Evolutionary conservation across 2,329 filamentous ascomycete species (phyloP).

Genomic region (Talaromyces marneffei): DNA sequence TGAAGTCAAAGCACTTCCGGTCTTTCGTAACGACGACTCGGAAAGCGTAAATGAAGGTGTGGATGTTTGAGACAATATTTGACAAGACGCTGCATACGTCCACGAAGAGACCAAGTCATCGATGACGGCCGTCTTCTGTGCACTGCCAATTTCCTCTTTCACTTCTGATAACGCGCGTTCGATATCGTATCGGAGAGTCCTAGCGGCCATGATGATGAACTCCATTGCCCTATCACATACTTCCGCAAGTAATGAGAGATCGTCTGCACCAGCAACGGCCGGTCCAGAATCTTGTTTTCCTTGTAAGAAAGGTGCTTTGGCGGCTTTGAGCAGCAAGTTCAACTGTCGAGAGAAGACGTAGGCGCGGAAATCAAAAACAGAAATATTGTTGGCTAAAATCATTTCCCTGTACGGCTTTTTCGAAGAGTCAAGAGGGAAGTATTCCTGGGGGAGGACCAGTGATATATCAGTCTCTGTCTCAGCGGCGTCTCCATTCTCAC

Average conservation of each 20-base stretch:
- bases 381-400: constrained; percentile 91
- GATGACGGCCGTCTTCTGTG: constrained; percentile 32
- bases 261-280: constrained; percentile 56
- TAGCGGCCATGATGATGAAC: constrained; percentile 75
- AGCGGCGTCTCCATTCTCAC: constrained; percentile 23
- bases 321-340: constrained; percentile 70
- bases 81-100: constrained; percentile 40
- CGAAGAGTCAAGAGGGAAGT: constrained; percentile 47
- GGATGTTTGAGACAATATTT: constrained; percentile 39
- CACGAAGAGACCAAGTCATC: constrained; percentile 45
- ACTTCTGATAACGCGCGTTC: constrained; percentile 52
- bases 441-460: constrained; percentile 25
- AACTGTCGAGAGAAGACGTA: constrained; percentile 92
- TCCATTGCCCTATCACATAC: constrained; percentile 75
- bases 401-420: constrained; percentile 82
- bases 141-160: constrained; percentile 29
- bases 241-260: constrained; percentile 74
- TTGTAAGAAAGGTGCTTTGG: constrained; percentile 51
- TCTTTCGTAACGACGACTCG: constrained; percentile 31
- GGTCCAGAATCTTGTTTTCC: constrained; percentile 23
- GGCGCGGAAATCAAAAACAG: constrained; percentile 87
- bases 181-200: constrained; percentile 74
- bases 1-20: constrained; percentile 21
- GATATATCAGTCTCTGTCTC: constrained; percentile 27
- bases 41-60: constrained; percentile 33